A percentile compares a stretch with the other conserved stretches of the same genome.
phyloP scores from a whole-genome alignment of 164 flowering plant genomes.

The Hamamelis virginiana region DNA sequence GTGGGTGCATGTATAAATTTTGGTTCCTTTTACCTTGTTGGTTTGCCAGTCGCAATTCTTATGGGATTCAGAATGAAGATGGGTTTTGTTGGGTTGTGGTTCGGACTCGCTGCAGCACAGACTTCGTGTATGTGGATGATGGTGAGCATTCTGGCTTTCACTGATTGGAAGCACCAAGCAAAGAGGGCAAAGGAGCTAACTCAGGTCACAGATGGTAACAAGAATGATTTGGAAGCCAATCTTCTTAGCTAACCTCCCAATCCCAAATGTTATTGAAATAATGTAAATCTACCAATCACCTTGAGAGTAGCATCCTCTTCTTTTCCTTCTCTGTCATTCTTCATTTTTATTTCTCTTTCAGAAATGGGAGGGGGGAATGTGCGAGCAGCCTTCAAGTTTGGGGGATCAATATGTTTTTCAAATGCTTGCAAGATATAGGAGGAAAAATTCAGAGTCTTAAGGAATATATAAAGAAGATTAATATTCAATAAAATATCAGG shows the following conservation, averaged over 20 bases:
- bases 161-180: conserved; percentile 47
- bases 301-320: not conserved
- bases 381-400: not conserved
- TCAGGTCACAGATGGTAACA: conserved; percentile 6
- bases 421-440: not conserved
- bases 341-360: not conserved
- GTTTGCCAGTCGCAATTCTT: conserved; percentile 38
- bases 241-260: conserved; percentile 20
- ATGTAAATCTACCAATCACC: not conserved
- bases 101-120: conserved; percentile 46
- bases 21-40: conserved; percentile 40
- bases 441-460: not conserved
- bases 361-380: too few relatives aligned
- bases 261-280: conserved; percentile 14
- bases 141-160: conserved; percentile 26
- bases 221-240: conserved; percentile 19
- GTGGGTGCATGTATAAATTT: conserved; percentile 39
- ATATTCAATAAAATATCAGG: not conserved
- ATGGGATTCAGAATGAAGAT: conserved; percentile 25
- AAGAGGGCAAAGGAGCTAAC: conserved; percentile 43
- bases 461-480: not conserved
- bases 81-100: conserved; percentile 43
- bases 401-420: not conserved
- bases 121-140: conserved; percentile 38
- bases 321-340: not conserved